A percentile compares a stretch with the other conserved stretches of the same genome.
phyloP scores from a whole-genome alignment of 352 stramenopile genomes.

The Globisporangium uncinulatum region DNA sequence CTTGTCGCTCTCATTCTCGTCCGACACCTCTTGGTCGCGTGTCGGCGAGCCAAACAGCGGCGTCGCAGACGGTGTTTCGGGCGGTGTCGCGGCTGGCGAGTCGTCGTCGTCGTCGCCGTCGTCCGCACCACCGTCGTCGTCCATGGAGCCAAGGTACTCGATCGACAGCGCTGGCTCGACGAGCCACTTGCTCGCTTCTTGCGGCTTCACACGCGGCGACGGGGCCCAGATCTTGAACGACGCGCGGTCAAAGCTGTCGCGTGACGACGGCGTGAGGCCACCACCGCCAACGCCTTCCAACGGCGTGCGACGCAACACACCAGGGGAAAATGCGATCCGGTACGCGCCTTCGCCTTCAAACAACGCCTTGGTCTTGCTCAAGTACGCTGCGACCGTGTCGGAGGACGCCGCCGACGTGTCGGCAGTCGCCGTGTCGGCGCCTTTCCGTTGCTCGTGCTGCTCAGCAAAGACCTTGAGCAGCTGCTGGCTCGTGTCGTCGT shows the following conservation, averaged over 20 bases:
- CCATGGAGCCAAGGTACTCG: slow-evolving; percentile 76
- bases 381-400: slow-evolving; percentile 35
- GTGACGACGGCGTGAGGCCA: slow-evolving; percentile 32
- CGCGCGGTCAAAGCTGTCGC: slow-evolving; percentile 19
- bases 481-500: slow-evolving; percentile 76
- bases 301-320: slow-evolving; percentile 70
- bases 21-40: slow-evolving; percentile 24
- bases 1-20: slow-evolving; percentile 39
- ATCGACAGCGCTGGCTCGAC: slow-evolving; percentile 73
- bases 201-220: slow-evolving; percentile 64
- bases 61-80: slow-evolving; percentile 63
- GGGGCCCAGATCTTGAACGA: slow-evolving; percentile 73
- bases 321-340: slow-evolving; percentile 80
- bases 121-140: slow-evolving; percentile 47
- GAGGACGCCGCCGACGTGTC: slow-evolving; percentile 16
- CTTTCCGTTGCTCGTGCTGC: slow-evolving; percentile 24
- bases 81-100: slow-evolving; percentile 52
- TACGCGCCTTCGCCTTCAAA: slow-evolving; percentile 82
- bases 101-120: slow-evolving; percentile 74
- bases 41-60: slow-evolving; percentile 64
- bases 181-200: slow-evolving; percentile 78
- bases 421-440: not conserved
- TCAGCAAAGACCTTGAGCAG: slow-evolving; percentile 72
- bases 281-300: slow-evolving; percentile 33
- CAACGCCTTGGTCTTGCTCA: slow-evolving; percentile 73